phyloP scores from a whole-genome alignment of 2,329 filamentous ascomycete genomes.

The Cytospora schulzeri region DNA sequence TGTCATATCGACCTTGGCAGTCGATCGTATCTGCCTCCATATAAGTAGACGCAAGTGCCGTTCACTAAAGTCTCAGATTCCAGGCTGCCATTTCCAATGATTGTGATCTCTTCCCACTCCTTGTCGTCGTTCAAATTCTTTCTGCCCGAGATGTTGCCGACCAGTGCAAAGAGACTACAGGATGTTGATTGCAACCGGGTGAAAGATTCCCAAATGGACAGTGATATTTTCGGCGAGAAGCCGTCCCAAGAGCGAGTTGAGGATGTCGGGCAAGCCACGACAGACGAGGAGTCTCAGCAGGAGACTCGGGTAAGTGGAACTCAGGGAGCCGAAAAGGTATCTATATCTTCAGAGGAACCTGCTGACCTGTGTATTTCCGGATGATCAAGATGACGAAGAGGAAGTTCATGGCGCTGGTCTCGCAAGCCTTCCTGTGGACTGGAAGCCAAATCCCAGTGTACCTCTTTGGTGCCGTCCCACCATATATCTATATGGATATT shows the following conservation, averaged over 20 bases:
- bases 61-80: neutral
- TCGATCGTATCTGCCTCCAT: neutral
- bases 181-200: neutral
- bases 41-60: neutral
- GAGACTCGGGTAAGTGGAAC: constrained; percentile 10
- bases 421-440: constrained; percentile 59
- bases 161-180: neutral
- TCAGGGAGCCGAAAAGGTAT: too few species aligned
- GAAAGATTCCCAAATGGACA: constrained; percentile 4
- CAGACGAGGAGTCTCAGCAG: constrained; percentile 14
- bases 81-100: neutral
- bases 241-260: constrained; percentile 17
- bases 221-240: constrained; percentile 18
- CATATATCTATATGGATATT: constrained; percentile 61
- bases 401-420: constrained; percentile 24
- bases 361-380: neutral
- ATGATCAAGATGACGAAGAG: constrained; percentile 16
- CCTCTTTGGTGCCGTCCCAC: constrained; percentile 49
- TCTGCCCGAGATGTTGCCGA: neutral
- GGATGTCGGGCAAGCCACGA: neutral
- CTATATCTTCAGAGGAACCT: neutral
- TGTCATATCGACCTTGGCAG: neutral
- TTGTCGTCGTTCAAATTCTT: neutral
- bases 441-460: constrained; percentile 61
- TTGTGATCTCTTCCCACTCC: neutral